phyloP scores from a whole-genome alignment of 495 filamentous ascomycete species.

The Podospora bellae-mahoneyi region DNA sequence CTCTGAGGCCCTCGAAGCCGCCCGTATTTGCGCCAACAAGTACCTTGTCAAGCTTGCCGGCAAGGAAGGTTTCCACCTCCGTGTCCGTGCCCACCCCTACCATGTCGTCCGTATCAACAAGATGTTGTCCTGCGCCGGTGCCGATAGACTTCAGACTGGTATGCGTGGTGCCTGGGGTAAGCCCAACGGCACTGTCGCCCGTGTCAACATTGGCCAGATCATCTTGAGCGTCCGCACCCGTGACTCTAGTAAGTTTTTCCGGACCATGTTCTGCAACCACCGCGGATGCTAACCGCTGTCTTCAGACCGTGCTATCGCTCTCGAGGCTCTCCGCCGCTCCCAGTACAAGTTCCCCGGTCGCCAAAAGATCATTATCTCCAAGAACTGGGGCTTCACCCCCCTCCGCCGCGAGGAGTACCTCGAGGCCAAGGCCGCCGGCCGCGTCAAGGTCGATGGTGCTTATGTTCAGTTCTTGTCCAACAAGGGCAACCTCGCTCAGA shows the following conservation, averaged over 20 bases:
- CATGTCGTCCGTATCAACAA: constrained; percentile 99
- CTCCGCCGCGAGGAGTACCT: constrained; percentile 96
- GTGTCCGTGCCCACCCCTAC: constrained; percentile 97
- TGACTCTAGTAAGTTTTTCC: constrained; percentile 65
- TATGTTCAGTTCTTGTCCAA: constrained; percentile 98
- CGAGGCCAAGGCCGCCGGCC: constrained; percentile 82
- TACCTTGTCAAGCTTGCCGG: constrained; percentile 95
- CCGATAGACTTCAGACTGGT: constrained; percentile 99
- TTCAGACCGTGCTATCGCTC: constrained; percentile 78
- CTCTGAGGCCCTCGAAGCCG: constrained; percentile 97
- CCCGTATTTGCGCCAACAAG: constrained; percentile 99
- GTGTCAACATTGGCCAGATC: constrained; percentile 99
- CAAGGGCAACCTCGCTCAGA: constrained; percentile 77
- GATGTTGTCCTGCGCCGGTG: constrained; percentile 99
- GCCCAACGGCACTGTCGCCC: constrained; percentile 94
- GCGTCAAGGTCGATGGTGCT: constrained; percentile 91
- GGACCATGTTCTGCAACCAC: neutral
- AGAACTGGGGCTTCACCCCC: constrained; percentile 99
- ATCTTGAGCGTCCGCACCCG: constrained; percentile 93
- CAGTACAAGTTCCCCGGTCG: constrained; percentile 99
- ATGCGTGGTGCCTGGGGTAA: constrained; percentile 99
- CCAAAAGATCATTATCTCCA: constrained; percentile 99
- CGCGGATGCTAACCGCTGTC: constrained; percentile 29
- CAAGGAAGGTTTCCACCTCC: constrained; percentile 99
- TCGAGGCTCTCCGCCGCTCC: constrained; percentile 96